These are phyloP conservation scores for Psilocybe cubensis DNA, from an alignment of 768 basidiomycete species.

Conservation along the genomic window DNA sequence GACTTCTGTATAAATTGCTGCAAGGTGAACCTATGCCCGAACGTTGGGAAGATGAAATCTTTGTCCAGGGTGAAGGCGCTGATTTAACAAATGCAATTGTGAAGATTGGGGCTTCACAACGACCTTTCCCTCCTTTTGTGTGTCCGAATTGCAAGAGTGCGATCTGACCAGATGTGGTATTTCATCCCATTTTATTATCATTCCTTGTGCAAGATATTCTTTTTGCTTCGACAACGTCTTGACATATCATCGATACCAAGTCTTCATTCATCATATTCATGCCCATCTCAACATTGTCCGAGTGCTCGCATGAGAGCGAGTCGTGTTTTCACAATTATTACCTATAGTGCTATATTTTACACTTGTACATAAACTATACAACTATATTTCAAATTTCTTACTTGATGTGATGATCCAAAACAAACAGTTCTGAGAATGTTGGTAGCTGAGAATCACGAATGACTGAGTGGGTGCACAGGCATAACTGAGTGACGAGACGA, in stretches of 20 bases:
- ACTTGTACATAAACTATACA: too few relatives aligned
- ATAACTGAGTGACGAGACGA: background rate
- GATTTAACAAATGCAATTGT: constrained; percentile 23
- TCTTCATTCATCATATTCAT: too few relatives aligned
- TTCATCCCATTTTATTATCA: background rate
- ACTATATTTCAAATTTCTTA: too few relatives aligned
- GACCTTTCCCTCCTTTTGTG: constrained; percentile 29
- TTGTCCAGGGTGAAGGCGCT: constrained; percentile 12
- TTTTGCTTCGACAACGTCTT: background rate
- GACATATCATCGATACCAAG: too few relatives aligned
- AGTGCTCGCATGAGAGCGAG: too few relatives aligned
- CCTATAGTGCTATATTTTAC: too few relatives aligned
- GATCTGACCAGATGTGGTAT: constrained; percentile 31
- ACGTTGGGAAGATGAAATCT: constrained; percentile 42
- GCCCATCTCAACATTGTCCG: too few relatives aligned
- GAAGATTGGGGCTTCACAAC: constrained; percentile 17
- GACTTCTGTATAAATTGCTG: constrained; percentile 41
- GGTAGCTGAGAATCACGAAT: background rate
- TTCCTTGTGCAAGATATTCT: background rate
- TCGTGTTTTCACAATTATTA: too few relatives aligned
- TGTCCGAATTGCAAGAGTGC: constrained; percentile 50
- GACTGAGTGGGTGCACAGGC: background rate
- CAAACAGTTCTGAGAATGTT: too few relatives aligned
- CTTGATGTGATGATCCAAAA: too few relatives aligned
- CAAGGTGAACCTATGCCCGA: constrained; percentile 32